A percentile compares a stretch with the other conserved stretches of the same genome.
These are phyloP conservation scores for Platanus orientalis DNA, from an alignment of 164 flowering plant species.

Conservation along the genomic window DNA sequence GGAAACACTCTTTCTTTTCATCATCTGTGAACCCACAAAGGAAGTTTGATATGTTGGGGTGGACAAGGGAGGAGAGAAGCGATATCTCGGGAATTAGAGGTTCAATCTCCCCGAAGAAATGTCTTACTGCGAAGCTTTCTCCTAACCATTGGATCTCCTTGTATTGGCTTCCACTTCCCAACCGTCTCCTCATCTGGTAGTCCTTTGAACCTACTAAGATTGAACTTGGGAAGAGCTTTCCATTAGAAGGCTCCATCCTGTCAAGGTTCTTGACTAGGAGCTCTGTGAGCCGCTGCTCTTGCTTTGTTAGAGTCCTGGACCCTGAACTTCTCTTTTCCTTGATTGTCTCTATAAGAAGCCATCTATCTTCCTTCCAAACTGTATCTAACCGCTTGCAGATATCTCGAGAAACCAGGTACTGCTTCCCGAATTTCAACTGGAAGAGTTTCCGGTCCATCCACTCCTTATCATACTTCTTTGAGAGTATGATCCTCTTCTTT, in stretches of 20 bases:
- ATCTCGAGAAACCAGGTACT: slow-evolving; percentile 59
- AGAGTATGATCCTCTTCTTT: slow-evolving; percentile 39
- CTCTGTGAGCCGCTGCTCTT: slow-evolving; percentile 43
- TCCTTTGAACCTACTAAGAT: slow-evolving; percentile 55
- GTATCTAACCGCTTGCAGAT: slow-evolving; percentile 41
- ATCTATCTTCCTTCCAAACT: slow-evolving; percentile 65
- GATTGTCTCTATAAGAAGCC: slow-evolving; percentile 47
- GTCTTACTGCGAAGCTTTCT: slow-evolving; percentile 60
- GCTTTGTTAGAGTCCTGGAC: slow-evolving; percentile 22
- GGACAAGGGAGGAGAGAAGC: slow-evolving; percentile 46
- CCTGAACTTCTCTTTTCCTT: slow-evolving; percentile 38
- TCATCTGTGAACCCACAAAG: slow-evolving; percentile 64
- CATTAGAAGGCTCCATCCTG: slow-evolving; percentile 25
- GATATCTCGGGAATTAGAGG: slow-evolving; percentile 42
- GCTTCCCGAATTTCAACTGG: slow-evolving; percentile 62
- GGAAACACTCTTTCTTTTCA: slow-evolving; percentile 70
- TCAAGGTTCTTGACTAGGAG: slow-evolving; percentile 42
- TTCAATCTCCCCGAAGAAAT: slow-evolving; percentile 54
- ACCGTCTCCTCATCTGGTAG: slow-evolving; percentile 56
- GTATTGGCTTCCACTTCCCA: slow-evolving; percentile 57
- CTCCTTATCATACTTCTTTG: slow-evolving; percentile 55
- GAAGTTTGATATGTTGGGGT: slow-evolving; percentile 56
- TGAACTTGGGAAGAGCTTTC: slow-evolving; percentile 52
- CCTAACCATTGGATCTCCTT: slow-evolving; percentile 88
- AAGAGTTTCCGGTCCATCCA: slow-evolving; percentile 72